phyloP scores from a whole-genome alignment of 495 filamentous ascomycete species.

The Baudoinia panamericana region DNA sequence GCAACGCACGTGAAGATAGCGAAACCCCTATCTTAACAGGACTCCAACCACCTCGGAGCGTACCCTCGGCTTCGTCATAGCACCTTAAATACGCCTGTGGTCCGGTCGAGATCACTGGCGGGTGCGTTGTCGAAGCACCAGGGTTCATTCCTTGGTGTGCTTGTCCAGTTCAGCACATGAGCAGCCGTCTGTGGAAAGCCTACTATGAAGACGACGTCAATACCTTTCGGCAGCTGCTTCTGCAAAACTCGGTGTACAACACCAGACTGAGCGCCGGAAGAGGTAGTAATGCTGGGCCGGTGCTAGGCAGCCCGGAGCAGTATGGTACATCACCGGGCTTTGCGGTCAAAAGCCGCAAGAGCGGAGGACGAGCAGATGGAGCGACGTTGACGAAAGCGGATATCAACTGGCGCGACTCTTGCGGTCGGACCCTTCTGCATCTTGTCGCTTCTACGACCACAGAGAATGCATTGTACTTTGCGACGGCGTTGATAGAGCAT shows the following conservation, averaged over 20 bases:
- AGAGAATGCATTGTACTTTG: slow-evolving; percentile 54
- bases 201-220: slow-evolving; percentile 95
- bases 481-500: slow-evolving; percentile 61
- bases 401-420: slow-evolving; percentile 66
- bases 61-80: slow-evolving; percentile 24
- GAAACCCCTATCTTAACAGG: neutral
- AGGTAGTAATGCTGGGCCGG: slow-evolving; percentile 29
- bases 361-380: slow-evolving; percentile 23
- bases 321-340: slow-evolving; percentile 38
- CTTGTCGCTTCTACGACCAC: slow-evolving; percentile 65
- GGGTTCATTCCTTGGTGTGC: slow-evolving; percentile 34
- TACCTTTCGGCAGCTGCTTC: slow-evolving; percentile 68
- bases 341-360: slow-evolving; percentile 33
- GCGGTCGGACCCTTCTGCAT: slow-evolving; percentile 72
- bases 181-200: slow-evolving; percentile 85
- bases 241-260: slow-evolving; percentile 43
- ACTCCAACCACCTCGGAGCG: slow-evolving; percentile 15
- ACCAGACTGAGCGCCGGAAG: slow-evolving; percentile 35
- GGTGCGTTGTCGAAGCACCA: slow-evolving; percentile 58
- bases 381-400: slow-evolving; percentile 49
- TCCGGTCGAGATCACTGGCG: slow-evolving; percentile 69
- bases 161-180: slow-evolving; percentile 61
- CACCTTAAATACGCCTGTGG: slow-evolving; percentile 76
- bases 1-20: neutral
- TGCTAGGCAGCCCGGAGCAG: slow-evolving; percentile 38